Evolutionary conservation across 148 eudicot genomes (phyloP).

Genomic region (Arctostaphylos glauca): DNA sequence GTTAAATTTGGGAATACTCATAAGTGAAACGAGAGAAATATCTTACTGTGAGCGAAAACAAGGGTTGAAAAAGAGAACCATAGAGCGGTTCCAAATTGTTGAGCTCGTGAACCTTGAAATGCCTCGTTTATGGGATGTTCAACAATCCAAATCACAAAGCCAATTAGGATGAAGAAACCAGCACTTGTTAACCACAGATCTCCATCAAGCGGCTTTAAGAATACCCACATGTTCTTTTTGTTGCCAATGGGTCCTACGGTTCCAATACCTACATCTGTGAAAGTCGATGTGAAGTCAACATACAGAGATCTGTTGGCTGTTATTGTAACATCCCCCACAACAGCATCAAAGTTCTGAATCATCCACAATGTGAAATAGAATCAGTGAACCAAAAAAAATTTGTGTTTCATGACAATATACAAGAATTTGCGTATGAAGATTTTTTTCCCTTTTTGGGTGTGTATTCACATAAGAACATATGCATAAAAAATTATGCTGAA

Average conservation of each 20-base stretch:
- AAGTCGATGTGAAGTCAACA: slow-evolving; percentile 36
- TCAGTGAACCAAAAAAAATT: not conserved
- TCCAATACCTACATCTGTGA: slow-evolving; percentile 24
- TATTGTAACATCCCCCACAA: slow-evolving; percentile 30
- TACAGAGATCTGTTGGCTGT: slow-evolving; percentile 25
- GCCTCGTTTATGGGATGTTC: slow-evolving; percentile 22
- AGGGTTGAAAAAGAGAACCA: slow-evolving; percentile 28
- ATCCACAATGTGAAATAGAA: not conserved
- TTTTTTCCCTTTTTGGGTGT: too few species aligned
- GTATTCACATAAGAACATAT: too few species aligned
- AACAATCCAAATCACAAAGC: slow-evolving; percentile 30
- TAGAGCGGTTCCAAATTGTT: slow-evolving; percentile 19
- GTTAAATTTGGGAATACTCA: too few species aligned
- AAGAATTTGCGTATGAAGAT: not conserved
- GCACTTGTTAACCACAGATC: slow-evolving; percentile 20
- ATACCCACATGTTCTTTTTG: slow-evolving; percentile 25
- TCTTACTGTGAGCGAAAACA: slow-evolving; percentile 32
- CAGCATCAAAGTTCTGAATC: slow-evolving; percentile 25
- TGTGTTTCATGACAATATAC: not conserved
- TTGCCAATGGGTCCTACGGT: slow-evolving; percentile 8
- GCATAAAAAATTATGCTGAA: too few species aligned
- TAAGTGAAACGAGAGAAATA: too few species aligned
- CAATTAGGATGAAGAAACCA: slow-evolving; percentile 15
- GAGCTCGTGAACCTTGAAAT: slow-evolving; percentile 19
- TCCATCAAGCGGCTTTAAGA: slow-evolving; percentile 25